These are phyloP conservation scores for Serendipita vermifera DNA, from an alignment of 768 basidiomycete species.

Conservation along the genomic window DNA sequence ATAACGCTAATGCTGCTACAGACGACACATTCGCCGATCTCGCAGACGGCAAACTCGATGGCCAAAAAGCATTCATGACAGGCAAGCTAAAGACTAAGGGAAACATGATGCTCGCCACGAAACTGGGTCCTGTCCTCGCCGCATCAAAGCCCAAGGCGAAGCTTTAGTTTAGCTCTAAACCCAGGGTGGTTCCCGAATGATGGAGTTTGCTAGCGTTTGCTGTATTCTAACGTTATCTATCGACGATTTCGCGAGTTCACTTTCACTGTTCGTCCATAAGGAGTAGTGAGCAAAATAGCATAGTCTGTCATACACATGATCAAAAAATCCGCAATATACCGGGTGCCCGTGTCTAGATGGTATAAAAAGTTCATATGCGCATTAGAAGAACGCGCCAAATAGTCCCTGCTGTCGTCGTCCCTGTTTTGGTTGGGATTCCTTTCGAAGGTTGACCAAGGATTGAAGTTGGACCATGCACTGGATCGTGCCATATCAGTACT, in stretches of 20 bases:
- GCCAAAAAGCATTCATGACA: slow-evolving; percentile 93
- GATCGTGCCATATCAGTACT: slow-evolving; percentile 10
- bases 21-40: slow-evolving; percentile 66
- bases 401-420: slow-evolving; percentile 58
- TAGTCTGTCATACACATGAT: too few species aligned
- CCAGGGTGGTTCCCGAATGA: too few species aligned
- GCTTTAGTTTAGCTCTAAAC: slow-evolving; percentile 23
- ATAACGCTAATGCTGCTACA: slow-evolving; percentile 8
- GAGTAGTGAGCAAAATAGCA: slow-evolving; percentile 12
- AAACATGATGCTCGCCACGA: slow-evolving; percentile 89
- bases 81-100: slow-evolving; percentile 85
- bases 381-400: slow-evolving; percentile 61
- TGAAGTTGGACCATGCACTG: slow-evolving; percentile 95
- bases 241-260: too few species aligned
- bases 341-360: too few species aligned
- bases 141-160: slow-evolving; percentile 31
- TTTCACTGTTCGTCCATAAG: slow-evolving; percentile 5
- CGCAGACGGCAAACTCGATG: slow-evolving; percentile 68
- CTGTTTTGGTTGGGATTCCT: slow-evolving; percentile 62
- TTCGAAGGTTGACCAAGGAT: slow-evolving; percentile 73
- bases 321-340: too few species aligned
- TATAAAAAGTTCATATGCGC: too few species aligned
- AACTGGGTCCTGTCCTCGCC: slow-evolving; percentile 64
- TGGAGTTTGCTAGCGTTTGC: too few species aligned
- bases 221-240: neutral